A percentile compares a stretch with the other conserved stretches of the same genome.
phyloP scores from a whole-genome alignment of 2,329 filamentous ascomycete species.

The Allantophomopsis lycopodina region DNA sequence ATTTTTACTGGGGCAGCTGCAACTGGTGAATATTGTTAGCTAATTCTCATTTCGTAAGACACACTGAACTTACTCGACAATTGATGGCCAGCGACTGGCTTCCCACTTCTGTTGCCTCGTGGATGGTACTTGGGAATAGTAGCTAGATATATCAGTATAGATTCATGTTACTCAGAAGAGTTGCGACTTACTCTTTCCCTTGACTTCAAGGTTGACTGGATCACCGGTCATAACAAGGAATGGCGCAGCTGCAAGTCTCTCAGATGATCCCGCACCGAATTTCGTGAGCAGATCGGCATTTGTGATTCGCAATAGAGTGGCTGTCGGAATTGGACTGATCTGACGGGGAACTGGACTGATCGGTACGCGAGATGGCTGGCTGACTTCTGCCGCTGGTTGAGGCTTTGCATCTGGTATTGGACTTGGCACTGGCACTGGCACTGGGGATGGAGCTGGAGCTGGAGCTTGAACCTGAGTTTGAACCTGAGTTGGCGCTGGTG shows the following conservation, averaged over 20 bases:
- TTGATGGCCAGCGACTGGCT: neutral
- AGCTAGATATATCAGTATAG: neutral
- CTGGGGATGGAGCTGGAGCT: neutral
- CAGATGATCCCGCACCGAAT: too few species aligned
- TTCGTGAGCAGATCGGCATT: constrained; percentile 11
- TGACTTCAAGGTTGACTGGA: neutral
- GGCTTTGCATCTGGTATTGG: too few species aligned
- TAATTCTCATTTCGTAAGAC: too few species aligned
- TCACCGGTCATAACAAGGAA: neutral
- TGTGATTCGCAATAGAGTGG: constrained; percentile 1
- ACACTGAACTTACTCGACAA: neutral
- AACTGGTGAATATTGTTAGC: too few species aligned
- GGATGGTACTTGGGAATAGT: constrained; percentile 1
- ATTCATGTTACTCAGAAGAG: neutral
- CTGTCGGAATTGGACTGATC: too few species aligned
- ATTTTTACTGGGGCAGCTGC: too few species aligned
- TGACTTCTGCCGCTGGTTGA: too few species aligned
- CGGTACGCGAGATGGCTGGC: too few species aligned
- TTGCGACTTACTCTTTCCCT: neutral
- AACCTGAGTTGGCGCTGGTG: neutral
- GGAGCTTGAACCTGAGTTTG: neutral
- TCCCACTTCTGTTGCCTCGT: constrained; percentile 1
- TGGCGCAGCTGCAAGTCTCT: neutral
- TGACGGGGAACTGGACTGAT: too few species aligned
- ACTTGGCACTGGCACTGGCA: neutral